Conservation (phyloP, 108 stramenopile species). For the Fistulifera solaris region DNA sequence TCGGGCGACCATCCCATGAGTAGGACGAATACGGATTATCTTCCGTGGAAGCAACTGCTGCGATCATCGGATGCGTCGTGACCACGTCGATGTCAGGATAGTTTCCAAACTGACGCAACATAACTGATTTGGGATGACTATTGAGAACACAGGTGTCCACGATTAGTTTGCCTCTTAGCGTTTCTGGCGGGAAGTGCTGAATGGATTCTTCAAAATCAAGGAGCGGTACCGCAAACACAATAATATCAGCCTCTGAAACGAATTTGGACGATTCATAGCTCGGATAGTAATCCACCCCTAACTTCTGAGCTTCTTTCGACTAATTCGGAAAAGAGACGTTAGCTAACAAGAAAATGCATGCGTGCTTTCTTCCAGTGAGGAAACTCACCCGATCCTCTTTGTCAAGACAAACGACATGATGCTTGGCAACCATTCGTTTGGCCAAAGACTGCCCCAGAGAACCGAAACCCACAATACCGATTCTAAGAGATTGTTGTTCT, state of each 20-base stretch:
- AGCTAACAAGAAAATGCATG: not conserved
- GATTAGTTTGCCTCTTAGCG: constrained; percentile 59
- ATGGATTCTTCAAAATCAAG: constrained; percentile 71
- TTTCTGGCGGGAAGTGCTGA: constrained; percentile 38
- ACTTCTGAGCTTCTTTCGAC: constrained; percentile 61
- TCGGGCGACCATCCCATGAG: constrained; percentile 82
- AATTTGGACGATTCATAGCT: constrained; percentile 60
- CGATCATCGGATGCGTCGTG: constrained; percentile 92
- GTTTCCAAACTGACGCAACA: constrained; percentile 55
- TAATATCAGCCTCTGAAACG: constrained; percentile 60
- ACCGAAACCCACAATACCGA: constrained; percentile 94
- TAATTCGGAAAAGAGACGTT: constrained; percentile 3
- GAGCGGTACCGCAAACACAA: constrained; percentile 67
- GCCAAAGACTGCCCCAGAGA: constrained; percentile 88
- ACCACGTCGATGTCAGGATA: constrained; percentile 77
- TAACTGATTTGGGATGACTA: constrained; percentile 48
- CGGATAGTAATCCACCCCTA: constrained; percentile 63
- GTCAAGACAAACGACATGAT: constrained; percentile 69
- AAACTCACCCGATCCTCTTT: constrained; percentile 34
- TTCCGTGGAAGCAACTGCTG: constrained; percentile 23
- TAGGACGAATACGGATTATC: constrained; percentile 11
- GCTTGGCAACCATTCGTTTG: constrained; percentile 40
- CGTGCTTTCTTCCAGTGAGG: not conserved
- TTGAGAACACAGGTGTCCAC: constrained; percentile 75
- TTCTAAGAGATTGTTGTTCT: constrained; percentile 54